These are phyloP conservation scores for Didymella keratinophila DNA, from an alignment of 2,329 filamentous ascomycete species.

Conservation along the genomic window DNA sequence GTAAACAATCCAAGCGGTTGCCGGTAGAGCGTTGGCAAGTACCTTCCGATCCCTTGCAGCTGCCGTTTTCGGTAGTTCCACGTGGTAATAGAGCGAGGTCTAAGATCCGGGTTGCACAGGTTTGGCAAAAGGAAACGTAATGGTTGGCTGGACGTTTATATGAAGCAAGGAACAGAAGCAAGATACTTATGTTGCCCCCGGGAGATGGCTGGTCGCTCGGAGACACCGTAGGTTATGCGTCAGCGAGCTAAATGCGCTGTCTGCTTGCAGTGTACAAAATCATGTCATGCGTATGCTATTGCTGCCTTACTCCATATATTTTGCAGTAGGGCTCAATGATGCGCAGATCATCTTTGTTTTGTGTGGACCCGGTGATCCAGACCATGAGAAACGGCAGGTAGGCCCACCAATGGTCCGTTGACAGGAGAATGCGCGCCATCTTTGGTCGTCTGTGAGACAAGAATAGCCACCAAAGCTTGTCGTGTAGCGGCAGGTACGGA, in stretches of 20 bases:
- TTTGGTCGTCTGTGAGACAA: neutral
- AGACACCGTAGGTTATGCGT: constrained; percentile 5
- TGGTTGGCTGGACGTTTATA: constrained; percentile 5
- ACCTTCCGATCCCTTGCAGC: constrained; percentile 11
- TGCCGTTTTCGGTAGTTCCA: constrained; percentile 7
- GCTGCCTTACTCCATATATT: constrained; percentile 1
- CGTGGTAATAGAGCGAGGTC: constrained; percentile 11
- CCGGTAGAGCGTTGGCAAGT: constrained; percentile 4
- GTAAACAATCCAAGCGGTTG: constrained; percentile 13
- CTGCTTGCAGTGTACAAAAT: neutral
- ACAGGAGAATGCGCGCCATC: constrained; percentile 7
- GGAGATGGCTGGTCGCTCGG: constrained; percentile 8
- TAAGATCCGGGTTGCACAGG: constrained; percentile 4
- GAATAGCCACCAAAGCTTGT: constrained; percentile 5
- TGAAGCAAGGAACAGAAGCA: constrained; percentile 12
- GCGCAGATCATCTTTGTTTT: neutral
- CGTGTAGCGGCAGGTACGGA: neutral
- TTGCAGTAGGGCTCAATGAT: neutral
- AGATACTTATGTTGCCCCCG: neutral
- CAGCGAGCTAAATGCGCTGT: constrained; percentile 2
- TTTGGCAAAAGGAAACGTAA: neutral
- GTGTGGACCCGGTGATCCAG: constrained; percentile 4
- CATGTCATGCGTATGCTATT: constrained; percentile 1
- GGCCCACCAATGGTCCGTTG: neutral
- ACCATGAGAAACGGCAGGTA: neutral